Conservation (phyloP, 805 yeast genomes). For the Teunomyces cretensis region DNA sequence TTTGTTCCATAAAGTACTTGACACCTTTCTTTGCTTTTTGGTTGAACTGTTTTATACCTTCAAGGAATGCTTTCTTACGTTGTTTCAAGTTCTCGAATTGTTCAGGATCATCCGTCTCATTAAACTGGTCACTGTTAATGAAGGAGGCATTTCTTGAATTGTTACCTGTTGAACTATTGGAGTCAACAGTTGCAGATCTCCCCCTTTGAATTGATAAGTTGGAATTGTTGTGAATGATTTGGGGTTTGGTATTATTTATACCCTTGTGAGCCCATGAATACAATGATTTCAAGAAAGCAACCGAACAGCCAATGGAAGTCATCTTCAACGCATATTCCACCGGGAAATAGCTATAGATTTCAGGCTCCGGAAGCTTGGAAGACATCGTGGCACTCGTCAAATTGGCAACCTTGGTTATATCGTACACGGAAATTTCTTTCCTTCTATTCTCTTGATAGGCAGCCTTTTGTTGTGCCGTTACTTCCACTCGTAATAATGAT, state of each 20-base stretch:
- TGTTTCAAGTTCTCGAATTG: constrained; percentile 85
- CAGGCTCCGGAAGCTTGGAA: constrained; percentile 56
- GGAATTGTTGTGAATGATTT: not conserved
- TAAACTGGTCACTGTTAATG: constrained; percentile 15
- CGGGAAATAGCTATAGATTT: constrained; percentile 56
- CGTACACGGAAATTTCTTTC: constrained; percentile 69
- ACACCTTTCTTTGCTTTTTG: constrained; percentile 84
- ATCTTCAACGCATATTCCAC: constrained; percentile 82
- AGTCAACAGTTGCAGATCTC: constrained; percentile 30
- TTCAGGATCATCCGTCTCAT: constrained; percentile 67
- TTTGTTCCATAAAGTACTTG: constrained; percentile 55
- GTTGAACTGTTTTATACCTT: constrained; percentile 77
- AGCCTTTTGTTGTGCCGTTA: constrained; percentile 65
- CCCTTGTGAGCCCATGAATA: constrained; percentile 83
- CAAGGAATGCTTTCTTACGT: constrained; percentile 76
- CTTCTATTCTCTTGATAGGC: constrained; percentile 41
- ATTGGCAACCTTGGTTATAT: constrained; percentile 70
- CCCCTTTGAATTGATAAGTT: constrained; percentile 14
- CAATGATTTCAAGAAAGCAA: constrained; percentile 77
- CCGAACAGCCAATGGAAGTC: constrained; percentile 75
- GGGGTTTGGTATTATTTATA: constrained; percentile 10
- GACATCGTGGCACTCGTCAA: constrained; percentile 68
- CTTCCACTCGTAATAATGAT: constrained; percentile 69
- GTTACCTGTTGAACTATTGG: constrained; percentile 23
- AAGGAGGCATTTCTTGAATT: constrained; percentile 34